Evolutionary conservation across 805 yeast species (phyloP).

Genomic region (Scheffersomyces ergatensis): DNA sequence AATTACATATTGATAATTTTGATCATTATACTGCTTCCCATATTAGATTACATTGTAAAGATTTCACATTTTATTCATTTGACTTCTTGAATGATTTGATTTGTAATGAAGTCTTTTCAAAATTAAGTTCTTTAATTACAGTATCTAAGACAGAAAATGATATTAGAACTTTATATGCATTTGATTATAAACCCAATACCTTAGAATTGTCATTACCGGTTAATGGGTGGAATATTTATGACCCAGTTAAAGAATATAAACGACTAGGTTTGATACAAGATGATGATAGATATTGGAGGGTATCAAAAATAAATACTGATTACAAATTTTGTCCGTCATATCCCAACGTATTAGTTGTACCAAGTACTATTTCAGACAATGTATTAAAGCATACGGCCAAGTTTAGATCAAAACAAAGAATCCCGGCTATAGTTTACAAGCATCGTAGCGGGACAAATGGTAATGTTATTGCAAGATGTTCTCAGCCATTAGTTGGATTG

Average conservation of each 20-base stretch:
- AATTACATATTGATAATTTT: constrained; percentile 11
- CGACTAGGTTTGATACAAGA: constrained; percentile 62
- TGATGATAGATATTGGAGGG: constrained; percentile 57
- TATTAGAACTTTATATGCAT: constrained; percentile 64
- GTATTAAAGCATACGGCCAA: constrained; percentile 80
- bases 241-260: constrained; percentile 59
- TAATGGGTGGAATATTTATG: constrained; percentile 73
- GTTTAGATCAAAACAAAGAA: constrained; percentile 79
- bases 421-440: constrained; percentile 79
- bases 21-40: constrained; percentile 47
- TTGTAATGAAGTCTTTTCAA: constrained; percentile 71
- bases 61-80: constrained; percentile 76
- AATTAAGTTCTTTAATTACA: constrained; percentile 65
- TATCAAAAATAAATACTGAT: constrained; percentile 59
- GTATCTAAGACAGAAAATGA: constrained; percentile 48
- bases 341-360: constrained; percentile 68
- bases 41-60: constrained; percentile 75
- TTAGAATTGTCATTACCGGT: constrained; percentile 50
- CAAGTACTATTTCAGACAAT: constrained; percentile 75
- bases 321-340: constrained; percentile 74
- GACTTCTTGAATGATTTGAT: constrained; percentile 61
- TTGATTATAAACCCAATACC: constrained; percentile 70
- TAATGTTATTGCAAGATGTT: constrained; percentile 80
- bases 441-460: constrained; percentile 56
- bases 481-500: constrained; percentile 91